phyloP scores from a whole-genome alignment of 331 rosid genomes.

The Malus hybrid region DNA sequence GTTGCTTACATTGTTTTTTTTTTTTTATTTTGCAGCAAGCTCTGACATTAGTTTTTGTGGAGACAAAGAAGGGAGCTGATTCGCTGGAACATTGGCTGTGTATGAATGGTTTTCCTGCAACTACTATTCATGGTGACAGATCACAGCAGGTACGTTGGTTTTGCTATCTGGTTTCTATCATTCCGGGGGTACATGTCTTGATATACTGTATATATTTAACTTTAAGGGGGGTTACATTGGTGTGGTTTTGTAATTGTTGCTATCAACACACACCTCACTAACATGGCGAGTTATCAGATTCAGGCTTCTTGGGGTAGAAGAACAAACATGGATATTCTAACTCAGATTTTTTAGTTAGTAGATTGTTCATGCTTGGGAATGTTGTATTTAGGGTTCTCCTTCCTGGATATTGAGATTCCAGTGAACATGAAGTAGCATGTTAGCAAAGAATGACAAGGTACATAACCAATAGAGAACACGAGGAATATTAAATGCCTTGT shows the following conservation, averaged over 20 bases:
- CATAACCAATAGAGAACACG: background rate
- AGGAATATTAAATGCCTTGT: background rate
- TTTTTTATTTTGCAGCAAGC: conserved; percentile 50
- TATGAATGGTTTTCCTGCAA: conserved; percentile 70
- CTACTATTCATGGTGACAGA: conserved; percentile 89
- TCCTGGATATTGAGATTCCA: background rate
- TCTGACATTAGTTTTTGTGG: conserved; percentile 80
- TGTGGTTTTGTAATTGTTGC: background rate
- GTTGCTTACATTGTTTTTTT: background rate
- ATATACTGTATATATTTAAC: background rate
- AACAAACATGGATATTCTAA: background rate
- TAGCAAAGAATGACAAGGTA: background rate
- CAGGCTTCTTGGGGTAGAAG: background rate
- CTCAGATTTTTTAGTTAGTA: background rate
- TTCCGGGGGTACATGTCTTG: background rate
- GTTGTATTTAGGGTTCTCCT: background rate
- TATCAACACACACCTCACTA: background rate
- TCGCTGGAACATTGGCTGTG: conserved; percentile 78
- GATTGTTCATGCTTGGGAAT: background rate
- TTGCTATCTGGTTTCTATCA: conserved; percentile 3
- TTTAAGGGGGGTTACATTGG: background rate
- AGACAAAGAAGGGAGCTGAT: conserved; percentile 96
- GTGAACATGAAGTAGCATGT: conserved; percentile 1
- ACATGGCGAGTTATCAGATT: background rate
- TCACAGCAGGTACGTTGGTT: conserved; percentile 59